phyloP scores from a whole-genome alignment of 192 early-diverging fungal species.

The Umbelopsis isabellina region DNA sequence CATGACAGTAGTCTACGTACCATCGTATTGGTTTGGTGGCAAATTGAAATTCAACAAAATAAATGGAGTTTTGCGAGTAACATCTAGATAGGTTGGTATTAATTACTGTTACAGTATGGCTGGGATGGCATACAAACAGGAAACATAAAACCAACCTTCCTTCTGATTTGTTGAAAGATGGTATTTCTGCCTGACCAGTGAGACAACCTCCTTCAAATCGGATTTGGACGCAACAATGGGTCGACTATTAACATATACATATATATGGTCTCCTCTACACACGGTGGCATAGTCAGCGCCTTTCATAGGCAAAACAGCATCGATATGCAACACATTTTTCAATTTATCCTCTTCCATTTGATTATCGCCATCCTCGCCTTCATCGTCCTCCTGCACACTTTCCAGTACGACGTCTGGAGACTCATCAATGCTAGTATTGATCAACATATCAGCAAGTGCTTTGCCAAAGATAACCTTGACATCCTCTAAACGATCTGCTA shows the following conservation, averaged over 20 bases:
- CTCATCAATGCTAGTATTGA: background rate
- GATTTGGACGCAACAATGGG: conserved; percentile 36
- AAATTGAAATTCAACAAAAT: conserved; percentile 27
- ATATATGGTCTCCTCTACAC: conserved; percentile 35
- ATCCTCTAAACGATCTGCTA: conserved; percentile 14
- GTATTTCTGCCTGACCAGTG: conserved; percentile 28
- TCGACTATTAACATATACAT: conserved; percentile 43
- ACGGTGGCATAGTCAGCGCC: conserved; percentile 32
- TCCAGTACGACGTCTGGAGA: background rate
- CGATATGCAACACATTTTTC: background rate
- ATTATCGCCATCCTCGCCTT: background rate
- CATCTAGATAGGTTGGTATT: background rate
- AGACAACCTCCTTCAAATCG: conserved; percentile 37
- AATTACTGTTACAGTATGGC: background rate
- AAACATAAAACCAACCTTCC: background rate
- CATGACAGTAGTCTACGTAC: background rate
- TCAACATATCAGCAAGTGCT: conserved; percentile 22
- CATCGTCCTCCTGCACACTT: background rate
- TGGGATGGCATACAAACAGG: background rate
- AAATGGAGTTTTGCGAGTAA: conserved; percentile 22
- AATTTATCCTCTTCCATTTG: background rate
- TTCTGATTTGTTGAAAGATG: conserved; percentile 15
- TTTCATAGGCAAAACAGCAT: conserved; percentile 25
- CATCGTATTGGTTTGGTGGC: conserved; percentile 28
- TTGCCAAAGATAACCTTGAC: conserved; percentile 28